These are phyloP conservation scores for Boletus vermiculosoides DNA, from an alignment of 768 basidiomycete species.

Conservation along the genomic window DNA sequence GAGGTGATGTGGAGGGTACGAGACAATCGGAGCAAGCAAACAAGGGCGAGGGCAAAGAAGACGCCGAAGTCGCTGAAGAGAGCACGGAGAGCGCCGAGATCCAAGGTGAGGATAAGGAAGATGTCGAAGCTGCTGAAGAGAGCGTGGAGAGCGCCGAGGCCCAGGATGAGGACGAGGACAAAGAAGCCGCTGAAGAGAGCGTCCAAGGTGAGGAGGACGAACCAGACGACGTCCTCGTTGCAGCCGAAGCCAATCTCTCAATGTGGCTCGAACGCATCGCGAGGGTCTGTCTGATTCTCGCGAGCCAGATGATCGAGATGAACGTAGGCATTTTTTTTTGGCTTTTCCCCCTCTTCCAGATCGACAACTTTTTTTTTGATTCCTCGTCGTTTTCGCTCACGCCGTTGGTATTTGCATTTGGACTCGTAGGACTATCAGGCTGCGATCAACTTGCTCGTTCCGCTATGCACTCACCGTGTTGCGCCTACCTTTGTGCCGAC, in stretches of 20 bases:
- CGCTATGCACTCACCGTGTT: constrained; percentile 50
- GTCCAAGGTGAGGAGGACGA: constrained; percentile 6
- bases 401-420: background rate
- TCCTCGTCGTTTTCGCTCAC: background rate
- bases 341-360: background rate
- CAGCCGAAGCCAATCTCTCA: constrained; percentile 37
- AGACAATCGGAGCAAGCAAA: constrained; percentile 1
- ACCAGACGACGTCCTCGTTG: constrained; percentile 18
- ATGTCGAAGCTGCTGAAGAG: background rate
- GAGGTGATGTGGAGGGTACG: background rate
- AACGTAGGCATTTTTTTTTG: constrained; percentile 47
- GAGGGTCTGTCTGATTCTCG: constrained; percentile 73
- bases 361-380: background rate
- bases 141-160: background rate
- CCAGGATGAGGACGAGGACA: background rate
- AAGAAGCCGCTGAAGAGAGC: background rate
- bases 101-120: background rate
- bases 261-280: constrained; percentile 88
- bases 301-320: constrained; percentile 82
- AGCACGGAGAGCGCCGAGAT: background rate
- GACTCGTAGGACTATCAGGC: constrained; percentile 33
- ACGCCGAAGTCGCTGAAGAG: background rate
- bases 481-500: constrained; percentile 13
- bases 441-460: constrained; percentile 64
- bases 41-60: background rate